Evolutionary conservation across 1,284 basidiomycete genomes (phyloP), one percentile per base, ranked within the genome.

Genomic region (Dichomitus squalens): DNA sequence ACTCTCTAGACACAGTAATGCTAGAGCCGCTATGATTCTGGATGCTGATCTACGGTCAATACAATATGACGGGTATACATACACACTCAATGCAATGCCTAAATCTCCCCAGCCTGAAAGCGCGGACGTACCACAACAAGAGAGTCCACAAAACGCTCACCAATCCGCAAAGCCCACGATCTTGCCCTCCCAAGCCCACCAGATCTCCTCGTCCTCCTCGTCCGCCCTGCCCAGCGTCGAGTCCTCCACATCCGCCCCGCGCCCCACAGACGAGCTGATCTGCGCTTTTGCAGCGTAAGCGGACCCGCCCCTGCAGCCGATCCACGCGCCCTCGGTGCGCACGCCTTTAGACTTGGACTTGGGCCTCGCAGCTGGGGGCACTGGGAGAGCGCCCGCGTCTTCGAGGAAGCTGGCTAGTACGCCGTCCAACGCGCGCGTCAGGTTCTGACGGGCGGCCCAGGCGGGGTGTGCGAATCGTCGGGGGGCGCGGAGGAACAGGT

Each of bases 171-270:
- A 88, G 0, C 88, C 88, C n/a, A 76, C 76, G 58, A 90, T 68
- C 66, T 84, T 88, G 8, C 88, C 87, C 63, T 89, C 82, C 88
- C 89, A 91, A 52, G 76, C 82, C 88, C 88, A 91, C 88, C 89
- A 91, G 52, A 91, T 89, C 80, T 87, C 79, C 65, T 91, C 89
- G 50, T 88, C 83, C 18, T 81, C 83, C 63, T 88, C 87, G 11
- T 71, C 65, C 35, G 29, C 29, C 11, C 5, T 6, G 29, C 43
- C 49, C 25, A 12, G 7, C 4, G 8, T 20, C 3, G 9, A 7
- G 16, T 18, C 14, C 7, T 46, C 43, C 5, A 16, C 14, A 14
- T 16, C 12, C 11, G 27, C 27, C 27, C 11, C 29, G 18, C n/a
- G 43, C 18, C 29, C 6, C 4, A 33, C 43, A 20, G 29, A 20